phyloP scores from a whole-genome alignment of 306 rosid species.

The Rosa multiflora region DNA sequence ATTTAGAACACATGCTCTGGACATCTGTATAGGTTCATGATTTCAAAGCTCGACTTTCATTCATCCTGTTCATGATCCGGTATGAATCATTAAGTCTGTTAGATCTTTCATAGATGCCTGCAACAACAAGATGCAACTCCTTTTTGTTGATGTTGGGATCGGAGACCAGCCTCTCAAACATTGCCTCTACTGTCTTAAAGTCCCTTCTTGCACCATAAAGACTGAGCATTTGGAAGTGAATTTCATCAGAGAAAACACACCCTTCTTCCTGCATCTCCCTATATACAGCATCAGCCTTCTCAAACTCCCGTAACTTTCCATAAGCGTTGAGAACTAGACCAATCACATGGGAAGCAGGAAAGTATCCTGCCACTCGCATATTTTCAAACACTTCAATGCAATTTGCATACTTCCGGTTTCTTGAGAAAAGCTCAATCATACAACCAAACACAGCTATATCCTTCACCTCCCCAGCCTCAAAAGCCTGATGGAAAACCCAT shows the following conservation, averaged over 20 bases:
- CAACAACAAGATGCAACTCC: constrained; percentile 81
- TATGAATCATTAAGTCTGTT: constrained; percentile 75
- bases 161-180: constrained; percentile 65
- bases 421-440: constrained; percentile 75
- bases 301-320: constrained; percentile 79
- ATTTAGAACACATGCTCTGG: constrained; percentile 17
- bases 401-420: constrained; percentile 64
- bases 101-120: constrained; percentile 75
- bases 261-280: constrained; percentile 73
- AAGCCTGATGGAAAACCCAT: constrained; percentile 92
- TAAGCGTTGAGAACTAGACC: constrained; percentile 84
- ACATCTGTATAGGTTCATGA: constrained; percentile 33
- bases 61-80: constrained; percentile 66
- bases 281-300: constrained; percentile 72
- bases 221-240: constrained; percentile 89
- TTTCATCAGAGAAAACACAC: constrained; percentile 78
- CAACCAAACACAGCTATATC: constrained; percentile 75
- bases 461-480: constrained; percentile 68
- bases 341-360: constrained; percentile 82
- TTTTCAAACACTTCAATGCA: constrained; percentile 80
- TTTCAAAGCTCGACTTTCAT: constrained; percentile 32
- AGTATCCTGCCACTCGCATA: constrained; percentile 73
- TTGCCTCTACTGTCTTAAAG: constrained; percentile 53
- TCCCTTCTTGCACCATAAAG: constrained; percentile 71
- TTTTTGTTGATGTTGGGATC: constrained; percentile 84